phyloP scores from a whole-genome alignment of 179 eudicot genomes.

The Beta lomatogona region DNA sequence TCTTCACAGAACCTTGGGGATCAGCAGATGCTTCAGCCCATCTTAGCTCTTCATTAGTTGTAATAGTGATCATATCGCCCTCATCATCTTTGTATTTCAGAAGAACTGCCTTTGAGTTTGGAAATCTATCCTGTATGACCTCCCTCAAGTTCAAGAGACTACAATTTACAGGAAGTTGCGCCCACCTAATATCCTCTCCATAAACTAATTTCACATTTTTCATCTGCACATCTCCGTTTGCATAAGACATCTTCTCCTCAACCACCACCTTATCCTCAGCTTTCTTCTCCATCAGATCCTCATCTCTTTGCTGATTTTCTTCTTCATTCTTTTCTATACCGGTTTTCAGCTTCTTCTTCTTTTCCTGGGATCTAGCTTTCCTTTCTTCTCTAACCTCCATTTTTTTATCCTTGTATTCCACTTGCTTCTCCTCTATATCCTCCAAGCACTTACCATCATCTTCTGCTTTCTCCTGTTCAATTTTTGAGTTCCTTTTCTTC shows the following conservation, averaged over 20 bases:
- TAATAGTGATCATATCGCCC: conserved; percentile 92
- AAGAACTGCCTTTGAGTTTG: conserved; percentile 58
- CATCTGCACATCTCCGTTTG: conserved; percentile 39
- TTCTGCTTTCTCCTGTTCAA: conserved; percentile 20
- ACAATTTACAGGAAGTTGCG: conserved; percentile 69
- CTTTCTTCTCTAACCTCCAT: conserved; percentile 29
- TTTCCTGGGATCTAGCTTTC: conserved; percentile 26
- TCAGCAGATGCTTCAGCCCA: conserved; percentile 78
- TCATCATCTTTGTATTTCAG: conserved; percentile 89
- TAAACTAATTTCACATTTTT: conserved; percentile 65
- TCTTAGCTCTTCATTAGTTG: conserved; percentile 71
- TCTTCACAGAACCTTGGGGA: conserved; percentile 53
- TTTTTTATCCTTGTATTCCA: conserved; percentile 48
- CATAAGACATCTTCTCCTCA: conserved; percentile 49
- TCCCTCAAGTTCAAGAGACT: conserved; percentile 69
- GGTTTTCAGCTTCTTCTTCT: conserved; percentile 33
- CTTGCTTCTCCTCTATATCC: conserved; percentile 30
- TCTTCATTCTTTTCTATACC: conserved; percentile 26
- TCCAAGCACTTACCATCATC: conserved; percentile 12
- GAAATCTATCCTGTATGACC: conserved; percentile 70
- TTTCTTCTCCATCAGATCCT: conserved; percentile 33
- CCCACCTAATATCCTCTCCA: conserved; percentile 98
- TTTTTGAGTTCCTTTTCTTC: conserved; percentile 33
- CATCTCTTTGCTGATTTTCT: conserved; percentile 18
- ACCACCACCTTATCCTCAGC: conserved; percentile 68